Conservation (phyloP, 371 early-diverging fungal genomes). For the Mortierella sp. region DNA sequence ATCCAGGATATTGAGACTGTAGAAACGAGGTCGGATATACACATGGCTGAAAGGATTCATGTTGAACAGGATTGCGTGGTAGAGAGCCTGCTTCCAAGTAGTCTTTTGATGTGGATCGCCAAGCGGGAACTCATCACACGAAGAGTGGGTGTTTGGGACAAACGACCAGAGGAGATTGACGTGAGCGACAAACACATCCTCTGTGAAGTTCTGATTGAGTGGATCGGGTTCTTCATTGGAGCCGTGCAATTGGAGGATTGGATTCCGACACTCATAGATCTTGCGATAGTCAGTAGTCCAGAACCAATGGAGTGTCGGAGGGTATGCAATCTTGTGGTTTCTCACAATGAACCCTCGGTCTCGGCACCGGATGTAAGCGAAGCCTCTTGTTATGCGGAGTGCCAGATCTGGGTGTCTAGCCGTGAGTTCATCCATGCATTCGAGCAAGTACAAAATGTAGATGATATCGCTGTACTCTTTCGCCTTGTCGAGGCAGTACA, state of each 20-base stretch:
- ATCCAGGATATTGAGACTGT: constrained; percentile 7
- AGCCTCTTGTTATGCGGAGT: too few relatives aligned
- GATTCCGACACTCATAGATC: constrained; percentile 12
- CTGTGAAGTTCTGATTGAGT: constrained; percentile 16
- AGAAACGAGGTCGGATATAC: too few relatives aligned
- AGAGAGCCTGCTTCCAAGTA: too few relatives aligned
- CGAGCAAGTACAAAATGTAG: too few relatives aligned
- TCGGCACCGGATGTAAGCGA: not conserved
- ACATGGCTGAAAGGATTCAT: too few relatives aligned
- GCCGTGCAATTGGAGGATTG: constrained; percentile 13
- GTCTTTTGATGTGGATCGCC: too few relatives aligned
- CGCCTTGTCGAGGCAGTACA: constrained; percentile 15
- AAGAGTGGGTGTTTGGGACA: too few relatives aligned
- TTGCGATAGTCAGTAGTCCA: not conserved
- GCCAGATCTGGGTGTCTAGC: too few relatives aligned
- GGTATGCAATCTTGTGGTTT: constrained; percentile 25
- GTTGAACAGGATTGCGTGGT: too few relatives aligned
- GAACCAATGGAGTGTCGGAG: not conserved
- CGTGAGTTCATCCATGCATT: too few relatives aligned
- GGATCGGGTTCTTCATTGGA: not conserved
- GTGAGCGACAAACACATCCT: constrained; percentile 14
- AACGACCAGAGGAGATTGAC: constrained; percentile 21
- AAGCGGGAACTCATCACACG: too few relatives aligned
- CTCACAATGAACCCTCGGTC: constrained; percentile 12
- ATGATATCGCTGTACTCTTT: constrained; percentile 11